Evolutionary conservation across 2,329 filamentous ascomycete species (phyloP), one percentile per base, ranked within the genome.

Genomic region (Pseudogymnoascus pannorum): DNA sequence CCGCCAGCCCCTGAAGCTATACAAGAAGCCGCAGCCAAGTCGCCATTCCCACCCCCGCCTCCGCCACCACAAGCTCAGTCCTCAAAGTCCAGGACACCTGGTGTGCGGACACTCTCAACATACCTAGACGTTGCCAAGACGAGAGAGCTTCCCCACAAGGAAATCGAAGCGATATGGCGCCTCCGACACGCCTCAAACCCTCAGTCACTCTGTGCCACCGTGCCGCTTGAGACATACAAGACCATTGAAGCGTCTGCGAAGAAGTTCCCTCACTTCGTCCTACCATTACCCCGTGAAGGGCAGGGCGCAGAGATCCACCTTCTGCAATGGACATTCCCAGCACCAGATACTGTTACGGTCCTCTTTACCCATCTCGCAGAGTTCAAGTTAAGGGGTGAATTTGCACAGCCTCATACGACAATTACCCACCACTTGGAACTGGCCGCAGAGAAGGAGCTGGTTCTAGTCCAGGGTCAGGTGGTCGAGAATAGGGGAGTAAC

Each of bases 301-400:
- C 78, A 83, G 64, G 91, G 90, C 59, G 91, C 92, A 54, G 94
- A 97, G 75, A 92, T 99, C 51, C 94, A 99, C 76, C 96, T 96
- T 74, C 76, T 99, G 64, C 93, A 99, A 75, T 99, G 95, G 91
- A 89, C 89, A 0, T 97, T 96, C 75, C 92, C 96, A 63, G 81
- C 86, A 0, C 78, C 80, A 77, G 31, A 81, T 63, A 87, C 86
- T 3, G 84, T 83, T 63, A 91, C 88, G 0, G 87, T 97, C 5
- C 85, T 99, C 33, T 97, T 99, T 77, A 99, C 94, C 0, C 89
- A 94, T 71, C 81, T 99, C 31, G 93, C 91, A 14, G 91, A 97
- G 73, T 99, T 89, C 78, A 97, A 97, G 79, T 77, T 91, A 62
- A 83, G 93, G 59, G 92, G 92, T 59, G 90, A 96, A 74, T 99